Evolutionary conservation across 1,284 basidiomycete species (phyloP).

Genomic region (Schizophyllum amplum): DNA sequence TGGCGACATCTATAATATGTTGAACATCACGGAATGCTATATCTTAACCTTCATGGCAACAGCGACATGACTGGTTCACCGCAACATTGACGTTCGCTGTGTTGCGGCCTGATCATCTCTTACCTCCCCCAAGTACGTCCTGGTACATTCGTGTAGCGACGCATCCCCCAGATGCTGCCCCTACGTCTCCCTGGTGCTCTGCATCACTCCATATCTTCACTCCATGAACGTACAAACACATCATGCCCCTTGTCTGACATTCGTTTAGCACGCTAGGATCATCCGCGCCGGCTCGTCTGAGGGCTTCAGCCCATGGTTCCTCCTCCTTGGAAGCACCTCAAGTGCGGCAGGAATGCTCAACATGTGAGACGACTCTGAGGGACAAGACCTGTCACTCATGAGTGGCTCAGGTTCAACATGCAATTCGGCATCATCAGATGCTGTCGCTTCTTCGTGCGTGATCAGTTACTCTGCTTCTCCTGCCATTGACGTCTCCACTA

Average conservation of each 20-base stretch:
- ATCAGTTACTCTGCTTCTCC: not conserved
- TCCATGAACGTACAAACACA: conserved; percentile 1
- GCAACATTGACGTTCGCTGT: conserved; percentile 71
- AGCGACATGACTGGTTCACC: conserved; percentile 74
- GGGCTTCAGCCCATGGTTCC: conserved; percentile 88
- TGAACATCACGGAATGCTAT: no score
- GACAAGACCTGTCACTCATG: conserved; percentile 7
- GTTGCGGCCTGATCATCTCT: conserved; percentile 76
- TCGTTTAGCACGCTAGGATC: conserved; percentile 60
- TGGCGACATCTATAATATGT: no score
- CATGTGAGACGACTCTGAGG: conserved; percentile 39
- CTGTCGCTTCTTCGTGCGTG: conserved; percentile 67
- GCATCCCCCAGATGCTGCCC: not conserved
- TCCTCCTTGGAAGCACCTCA: conserved; percentile 88
- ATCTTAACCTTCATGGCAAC: no score
- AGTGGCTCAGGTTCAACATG: conserved; percentile 56
- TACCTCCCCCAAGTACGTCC: conserved; percentile 77
- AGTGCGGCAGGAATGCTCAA: conserved; percentile 77
- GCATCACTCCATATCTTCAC: no score
- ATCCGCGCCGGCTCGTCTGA: conserved; percentile 72
- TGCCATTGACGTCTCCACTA: conserved; percentile 20
- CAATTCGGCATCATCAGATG: conserved; percentile 86
- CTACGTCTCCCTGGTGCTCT: no score
- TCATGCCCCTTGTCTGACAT: conserved; percentile 1
- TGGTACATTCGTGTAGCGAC: not conserved